A percentile compares a stretch with the other conserved stretches of the same genome.
These are phyloP conservation scores for Apiotrichum porosum DNA, from an alignment of 1,284 basidiomycete genomes.

Conservation along the genomic window DNA sequence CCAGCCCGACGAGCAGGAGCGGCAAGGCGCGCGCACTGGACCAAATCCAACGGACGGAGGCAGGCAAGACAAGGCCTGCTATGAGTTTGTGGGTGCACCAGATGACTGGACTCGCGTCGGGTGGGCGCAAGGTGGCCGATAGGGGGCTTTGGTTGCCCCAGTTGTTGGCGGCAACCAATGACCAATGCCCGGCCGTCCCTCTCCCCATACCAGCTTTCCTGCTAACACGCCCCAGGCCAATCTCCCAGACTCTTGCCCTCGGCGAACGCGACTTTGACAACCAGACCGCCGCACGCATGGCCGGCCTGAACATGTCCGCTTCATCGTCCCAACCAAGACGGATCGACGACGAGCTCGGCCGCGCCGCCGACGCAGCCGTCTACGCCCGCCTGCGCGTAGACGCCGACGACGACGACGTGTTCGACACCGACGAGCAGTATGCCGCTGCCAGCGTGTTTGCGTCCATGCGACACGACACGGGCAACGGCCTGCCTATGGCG, in stretches of 20 bases:
- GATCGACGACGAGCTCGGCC: slow-evolving; percentile 3
- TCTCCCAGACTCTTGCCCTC: slow-evolving; percentile 29
- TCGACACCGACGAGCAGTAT: slow-evolving; percentile 18
- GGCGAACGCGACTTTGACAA: slow-evolving; percentile 38
- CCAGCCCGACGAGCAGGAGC: slow-evolving; percentile 6
- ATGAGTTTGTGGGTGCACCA: slow-evolving; percentile 33
- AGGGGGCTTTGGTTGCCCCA: too few species aligned
- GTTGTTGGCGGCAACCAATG: too few species aligned
- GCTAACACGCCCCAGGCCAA: slow-evolving; percentile 29
- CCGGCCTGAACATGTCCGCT: slow-evolving; percentile 1
- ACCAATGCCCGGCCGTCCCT: too few species aligned
- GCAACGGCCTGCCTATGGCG: slow-evolving; percentile 23
- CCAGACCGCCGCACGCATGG: slow-evolving; percentile 25
- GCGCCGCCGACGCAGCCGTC: not conserved
- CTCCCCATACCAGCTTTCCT: too few species aligned
- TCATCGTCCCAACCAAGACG: not conserved
- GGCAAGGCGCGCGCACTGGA: slow-evolving; percentile 37
- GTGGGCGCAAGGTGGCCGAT: too few species aligned
- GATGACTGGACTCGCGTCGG: too few species aligned
- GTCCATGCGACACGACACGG: slow-evolving; percentile 14
- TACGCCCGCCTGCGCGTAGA: slow-evolving; percentile 1
- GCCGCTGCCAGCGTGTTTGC: slow-evolving; percentile 8
- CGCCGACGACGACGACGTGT: slow-evolving; percentile 17
- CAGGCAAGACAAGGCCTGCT: slow-evolving; percentile 14
- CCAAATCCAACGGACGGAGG: slow-evolving; percentile 28